phyloP scores from a whole-genome alignment of 2,329 filamentous ascomycete species.

The Monosporascus sp. region DNA sequence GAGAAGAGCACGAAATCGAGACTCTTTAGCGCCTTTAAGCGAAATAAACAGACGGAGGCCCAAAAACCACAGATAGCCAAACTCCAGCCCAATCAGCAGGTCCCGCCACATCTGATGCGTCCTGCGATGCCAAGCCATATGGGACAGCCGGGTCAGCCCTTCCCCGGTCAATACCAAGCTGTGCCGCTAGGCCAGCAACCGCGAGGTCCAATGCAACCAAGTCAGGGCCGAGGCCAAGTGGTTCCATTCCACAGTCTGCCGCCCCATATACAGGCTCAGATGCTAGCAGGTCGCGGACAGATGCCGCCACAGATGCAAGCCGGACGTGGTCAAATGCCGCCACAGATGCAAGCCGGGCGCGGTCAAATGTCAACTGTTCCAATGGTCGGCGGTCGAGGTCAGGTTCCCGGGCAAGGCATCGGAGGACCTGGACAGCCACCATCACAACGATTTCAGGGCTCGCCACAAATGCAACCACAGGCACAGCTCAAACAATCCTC shows the following conservation, averaged over 20 bases:
- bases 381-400: slow-evolving; percentile 4
- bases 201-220: slow-evolving; percentile 6
- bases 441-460: not conserved
- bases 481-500: slow-evolving; percentile 1
- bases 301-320: slow-evolving; percentile 8
- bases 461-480: slow-evolving; percentile 6
- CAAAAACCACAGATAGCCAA: slow-evolving; percentile 1
- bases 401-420: slow-evolving; percentile 5
- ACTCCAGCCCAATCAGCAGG: slow-evolving; percentile 8
- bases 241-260: not conserved
- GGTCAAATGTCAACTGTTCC: slow-evolving; percentile 6
- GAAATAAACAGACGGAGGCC: slow-evolving; percentile 17
- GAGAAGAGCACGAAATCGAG: slow-evolving; percentile 25
- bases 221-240: slow-evolving; percentile 12
- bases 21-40: slow-evolving; percentile 24
- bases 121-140: not conserved
- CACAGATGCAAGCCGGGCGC: slow-evolving; percentile 9
- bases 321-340: slow-evolving; percentile 10
- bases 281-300: slow-evolving; percentile 10
- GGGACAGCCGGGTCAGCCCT: not conserved
- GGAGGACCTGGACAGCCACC: not conserved
- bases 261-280: not conserved
- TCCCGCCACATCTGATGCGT: slow-evolving; percentile 5
- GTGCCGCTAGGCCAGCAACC: slow-evolving; percentile 1
- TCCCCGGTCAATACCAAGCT: not conserved